Evolutionary conservation across 495 filamentous ascomycete genomes (phyloP), one percentile per base, ranked within the genome.

Genomic region (Xylaria castorea): DNA sequence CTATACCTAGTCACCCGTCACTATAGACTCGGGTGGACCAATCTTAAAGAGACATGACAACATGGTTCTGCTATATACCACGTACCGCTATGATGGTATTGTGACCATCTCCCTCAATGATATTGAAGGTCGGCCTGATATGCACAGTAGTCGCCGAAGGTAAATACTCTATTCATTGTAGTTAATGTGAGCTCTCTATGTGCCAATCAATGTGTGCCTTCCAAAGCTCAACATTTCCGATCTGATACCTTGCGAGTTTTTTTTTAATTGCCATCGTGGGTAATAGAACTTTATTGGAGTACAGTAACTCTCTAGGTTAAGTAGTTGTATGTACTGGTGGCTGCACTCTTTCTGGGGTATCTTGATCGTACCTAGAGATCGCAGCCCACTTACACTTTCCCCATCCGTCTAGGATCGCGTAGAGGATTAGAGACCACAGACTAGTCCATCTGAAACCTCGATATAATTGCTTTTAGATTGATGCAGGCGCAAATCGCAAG

Each of bases 1-100:
- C 22, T 53, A 25, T 8, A 25, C 20, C 11, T 16, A 64, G 36
- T 6, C 7, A 30, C 62, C n/a, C 14, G 40, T 30, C 25, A 32
- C 65, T 50, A 11, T 42, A 51, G 66, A 42, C 50, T 55, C 16
- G 53, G 27, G 27, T 57, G 66, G 50, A 38, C 48, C 50, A 57
- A 34, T 40, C 50, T 68, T 50, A 50, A 51, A 38, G n/a, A 40
- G 51, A 32, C 27, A 66, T 66, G 63, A 66, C 44, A 42, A 66
- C 27, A 48, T 48, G 25, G 42, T n/a, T 32, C 12, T 32, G 27
- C 11, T 22, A 22, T 7, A 22, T 53, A n/a, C 5, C 5, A 27
- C 3, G 3, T 53, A 53, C 22, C 40, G 9, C 20, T 14, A 9
- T 42, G 36, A 42, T 63, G 60, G 9, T 22, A 22, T 36, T 42